Evolutionary conservation across 2,329 filamentous ascomycete genomes (phyloP).

Genomic region (Pseudocercospora macadamiae): DNA sequence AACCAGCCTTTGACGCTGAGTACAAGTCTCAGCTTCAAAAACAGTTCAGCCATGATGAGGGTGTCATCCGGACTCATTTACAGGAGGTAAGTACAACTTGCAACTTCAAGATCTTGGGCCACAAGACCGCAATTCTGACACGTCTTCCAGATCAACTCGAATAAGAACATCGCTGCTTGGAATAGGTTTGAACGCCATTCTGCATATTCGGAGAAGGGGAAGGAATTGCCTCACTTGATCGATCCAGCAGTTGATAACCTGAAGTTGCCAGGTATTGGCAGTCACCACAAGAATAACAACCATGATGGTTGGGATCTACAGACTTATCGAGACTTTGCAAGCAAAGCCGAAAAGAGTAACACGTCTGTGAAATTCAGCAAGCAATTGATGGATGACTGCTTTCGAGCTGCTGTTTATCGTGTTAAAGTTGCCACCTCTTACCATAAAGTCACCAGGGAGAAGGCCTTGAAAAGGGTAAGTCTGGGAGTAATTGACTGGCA

Average conservation of each 20-base stretch:
- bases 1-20: slow-evolving; percentile 1
- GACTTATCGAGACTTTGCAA: not conserved
- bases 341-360: not conserved
- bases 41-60: not conserved
- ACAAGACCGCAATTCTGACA: no score
- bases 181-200: not conserved
- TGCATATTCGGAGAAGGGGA: no score
- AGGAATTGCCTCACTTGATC: no score
- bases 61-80: not conserved
- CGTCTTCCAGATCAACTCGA: not conserved
- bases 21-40: not conserved
- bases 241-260: not conserved
- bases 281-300: not conserved
- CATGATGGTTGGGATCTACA: not conserved
- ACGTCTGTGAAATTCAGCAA: not conserved
- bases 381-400: not conserved
- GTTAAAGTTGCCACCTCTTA: no score
- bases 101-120: not conserved
- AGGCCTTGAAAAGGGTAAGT: not conserved
- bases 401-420: not conserved
- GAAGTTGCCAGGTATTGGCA: not conserved
- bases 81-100: not conserved
- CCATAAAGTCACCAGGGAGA: no score
- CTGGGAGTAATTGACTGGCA: not conserved
- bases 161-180: not conserved